Percentiles rank a stretch among this genome's conserved stretches.
These are phyloP conservation scores for Camellia sinensis DNA, from an alignment of 148 eudicot species.

Conservation along the genomic window DNA sequence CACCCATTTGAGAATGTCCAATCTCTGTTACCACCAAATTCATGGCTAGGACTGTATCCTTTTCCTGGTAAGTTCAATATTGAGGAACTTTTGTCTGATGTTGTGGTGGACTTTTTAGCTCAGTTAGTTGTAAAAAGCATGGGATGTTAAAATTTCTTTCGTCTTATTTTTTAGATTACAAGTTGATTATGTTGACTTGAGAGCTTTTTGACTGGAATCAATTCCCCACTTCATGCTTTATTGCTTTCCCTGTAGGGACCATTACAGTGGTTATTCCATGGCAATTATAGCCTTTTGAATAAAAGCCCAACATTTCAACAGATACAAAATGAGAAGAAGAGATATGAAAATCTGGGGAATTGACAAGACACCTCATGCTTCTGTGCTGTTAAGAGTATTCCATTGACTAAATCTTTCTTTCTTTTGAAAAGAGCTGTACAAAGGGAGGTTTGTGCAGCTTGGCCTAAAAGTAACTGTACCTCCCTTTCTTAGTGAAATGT, in stretches of 20 bases:
- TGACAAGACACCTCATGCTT: neutral
- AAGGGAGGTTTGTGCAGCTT: neutral
- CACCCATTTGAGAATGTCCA: slow-evolving; percentile 99
- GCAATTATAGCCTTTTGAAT: neutral
- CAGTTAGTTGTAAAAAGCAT: neutral
- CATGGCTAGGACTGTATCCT: slow-evolving; percentile 93
- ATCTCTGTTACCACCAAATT: slow-evolving; percentile 79
- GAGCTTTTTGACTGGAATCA: neutral
- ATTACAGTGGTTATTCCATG: neutral
- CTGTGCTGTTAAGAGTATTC: neutral
- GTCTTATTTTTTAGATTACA: neutral
- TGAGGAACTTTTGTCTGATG: neutral
- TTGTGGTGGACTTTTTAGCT: neutral
- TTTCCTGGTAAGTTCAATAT: slow-evolving; percentile 59
- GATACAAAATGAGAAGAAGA: neutral
- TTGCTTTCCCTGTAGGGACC: neutral
- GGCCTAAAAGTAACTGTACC: neutral
- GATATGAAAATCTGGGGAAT: neutral
- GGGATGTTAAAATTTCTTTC: neutral
- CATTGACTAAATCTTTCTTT: neutral
- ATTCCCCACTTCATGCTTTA: slow-evolving; percentile 4
- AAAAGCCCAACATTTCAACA: neutral
- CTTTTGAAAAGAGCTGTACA: neutral
- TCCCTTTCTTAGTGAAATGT: neutral
- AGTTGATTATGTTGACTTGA: neutral